Evolutionary conservation across 1,284 basidiomycete species (phyloP).

Genomic region (Ceratobasidium sp.): DNA sequence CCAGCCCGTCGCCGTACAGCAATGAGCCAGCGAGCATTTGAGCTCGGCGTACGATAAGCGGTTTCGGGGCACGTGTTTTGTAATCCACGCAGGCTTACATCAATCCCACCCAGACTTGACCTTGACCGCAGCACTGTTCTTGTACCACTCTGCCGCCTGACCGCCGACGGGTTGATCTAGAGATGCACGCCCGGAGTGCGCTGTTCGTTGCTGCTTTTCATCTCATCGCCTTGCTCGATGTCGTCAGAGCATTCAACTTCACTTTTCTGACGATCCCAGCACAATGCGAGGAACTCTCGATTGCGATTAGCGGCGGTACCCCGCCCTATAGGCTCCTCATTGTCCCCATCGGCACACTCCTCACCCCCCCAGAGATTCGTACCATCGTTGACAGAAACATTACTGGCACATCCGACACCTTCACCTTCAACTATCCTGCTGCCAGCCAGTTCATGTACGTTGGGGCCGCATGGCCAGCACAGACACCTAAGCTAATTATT

Average conservation of each 20-base stretch:
- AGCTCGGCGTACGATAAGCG: conserved; percentile 28
- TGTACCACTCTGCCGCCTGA: background rate
- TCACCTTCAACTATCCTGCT: conserved; percentile 72
- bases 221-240: conserved; percentile 5
- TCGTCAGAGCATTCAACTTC: conserved; percentile 33
- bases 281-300: conserved; percentile 40
- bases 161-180: background rate
- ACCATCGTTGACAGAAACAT: conserved; percentile 69
- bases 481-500: background rate
- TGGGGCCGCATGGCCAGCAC: background rate
- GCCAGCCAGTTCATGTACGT: conserved; percentile 71
- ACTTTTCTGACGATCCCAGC: conserved; percentile 38
- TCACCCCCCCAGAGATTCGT: conserved; percentile 66
- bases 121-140: conserved; percentile 23
- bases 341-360: conserved; percentile 34
- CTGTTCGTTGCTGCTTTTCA: conserved; percentile 12
- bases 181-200: conserved; percentile 22
- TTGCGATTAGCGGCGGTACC: conserved; percentile 20
- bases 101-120: conserved; percentile 3
- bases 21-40: conserved; percentile 21
- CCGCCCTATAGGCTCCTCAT: conserved; percentile 38
- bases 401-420: conserved; percentile 59
- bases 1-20: background rate
- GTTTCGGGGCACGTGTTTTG: conserved; percentile 32
- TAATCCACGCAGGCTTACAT: conserved; percentile 18